Evolutionary conservation across 2,329 filamentous ascomycete species (phyloP).

Genomic region (Ploettnerulaceae sp.): DNA sequence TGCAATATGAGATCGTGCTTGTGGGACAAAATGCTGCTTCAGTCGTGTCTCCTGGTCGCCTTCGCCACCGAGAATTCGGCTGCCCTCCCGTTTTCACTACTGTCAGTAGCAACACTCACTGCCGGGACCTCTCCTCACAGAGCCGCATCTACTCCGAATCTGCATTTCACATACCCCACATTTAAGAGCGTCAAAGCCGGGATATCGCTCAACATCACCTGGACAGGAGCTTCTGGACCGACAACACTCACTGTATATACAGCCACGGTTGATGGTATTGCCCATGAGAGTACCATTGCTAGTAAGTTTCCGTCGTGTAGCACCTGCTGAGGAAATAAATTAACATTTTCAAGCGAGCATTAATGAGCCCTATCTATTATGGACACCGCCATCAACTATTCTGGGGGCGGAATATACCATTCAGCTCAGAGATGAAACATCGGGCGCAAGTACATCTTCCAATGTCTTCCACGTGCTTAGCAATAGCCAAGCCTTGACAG

Average conservation of each 20-base stretch:
- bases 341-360: slow-evolving; percentile 1
- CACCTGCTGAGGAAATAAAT: not conserved
- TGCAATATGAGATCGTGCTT: not conserved
- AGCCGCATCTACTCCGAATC: not conserved
- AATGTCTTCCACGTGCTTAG: slow-evolving; percentile 5
- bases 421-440: slow-evolving; percentile 4
- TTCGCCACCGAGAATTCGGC: not conserved
- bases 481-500: not conserved
- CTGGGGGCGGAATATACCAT: slow-evolving; percentile 1
- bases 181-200: slow-evolving; percentile 5
- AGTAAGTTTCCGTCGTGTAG: not conserved
- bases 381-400: slow-evolving; percentile 5
- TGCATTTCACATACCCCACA: slow-evolving; percentile 9
- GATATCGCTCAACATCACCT: slow-evolving; percentile 9
- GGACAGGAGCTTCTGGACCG: slow-evolving; percentile 5
- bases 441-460: not conserved
- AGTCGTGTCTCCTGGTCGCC: not conserved
- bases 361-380: slow-evolving; percentile 1
- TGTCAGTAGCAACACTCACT: slow-evolving; percentile 5
- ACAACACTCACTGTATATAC: slow-evolving; percentile 5
- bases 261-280: slow-evolving; percentile 1
- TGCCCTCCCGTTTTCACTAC: slow-evolving; percentile 7
- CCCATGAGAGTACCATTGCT: slow-evolving; percentile 6
- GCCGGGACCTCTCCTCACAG: slow-evolving; percentile 8
- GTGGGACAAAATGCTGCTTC: not conserved